A percentile compares a stretch with the other conserved stretches of the same genome.
Conservation (phyloP, 1,284 basidiomycete genomes). For the Malassezia restricta region DNA sequence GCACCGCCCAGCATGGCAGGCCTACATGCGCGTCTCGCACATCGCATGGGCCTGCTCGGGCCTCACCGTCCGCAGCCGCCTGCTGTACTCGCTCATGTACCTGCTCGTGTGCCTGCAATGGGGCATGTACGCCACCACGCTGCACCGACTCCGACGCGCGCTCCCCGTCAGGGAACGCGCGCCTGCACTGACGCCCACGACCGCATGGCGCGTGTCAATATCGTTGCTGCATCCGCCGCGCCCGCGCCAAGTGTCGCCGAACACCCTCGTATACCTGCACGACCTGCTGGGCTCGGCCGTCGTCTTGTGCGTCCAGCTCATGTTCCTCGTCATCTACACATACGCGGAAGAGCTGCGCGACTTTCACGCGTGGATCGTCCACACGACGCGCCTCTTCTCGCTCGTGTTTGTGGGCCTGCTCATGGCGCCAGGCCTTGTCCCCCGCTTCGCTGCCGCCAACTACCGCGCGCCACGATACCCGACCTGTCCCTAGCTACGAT, state of each 20-base stretch:
- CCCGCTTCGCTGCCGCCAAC: not conserved
- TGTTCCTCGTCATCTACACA: conserved; percentile 1
- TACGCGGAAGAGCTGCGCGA: conserved; percentile 5
- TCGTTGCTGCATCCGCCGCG: not conserved
- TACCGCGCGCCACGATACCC: not conserved
- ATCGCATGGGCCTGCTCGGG: not conserved
- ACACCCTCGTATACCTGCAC: not conserved
- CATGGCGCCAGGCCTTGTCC: not conserved
- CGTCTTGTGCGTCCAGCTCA: not conserved
- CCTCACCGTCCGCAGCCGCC: not conserved
- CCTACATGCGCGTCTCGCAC: not conserved
- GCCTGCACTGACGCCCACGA: not conserved
- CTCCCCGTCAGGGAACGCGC: not conserved
- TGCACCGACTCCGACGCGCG: not conserved
- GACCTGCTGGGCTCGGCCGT: not conserved
- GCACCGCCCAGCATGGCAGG: not conserved
- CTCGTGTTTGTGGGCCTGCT: not conserved
- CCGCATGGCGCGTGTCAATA: not conserved
- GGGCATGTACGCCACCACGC: not conserved
- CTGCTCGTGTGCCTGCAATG: conserved; percentile 3
- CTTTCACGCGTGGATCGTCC: conserved; percentile 4
- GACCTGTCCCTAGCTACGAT: no score
- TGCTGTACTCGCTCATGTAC: not conserved
- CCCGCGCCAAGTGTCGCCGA: not conserved
- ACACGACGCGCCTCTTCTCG: not conserved